Evolutionary conservation across 257 asterid species (phyloP).

Genomic region (Solanum stenotomum): DNA sequence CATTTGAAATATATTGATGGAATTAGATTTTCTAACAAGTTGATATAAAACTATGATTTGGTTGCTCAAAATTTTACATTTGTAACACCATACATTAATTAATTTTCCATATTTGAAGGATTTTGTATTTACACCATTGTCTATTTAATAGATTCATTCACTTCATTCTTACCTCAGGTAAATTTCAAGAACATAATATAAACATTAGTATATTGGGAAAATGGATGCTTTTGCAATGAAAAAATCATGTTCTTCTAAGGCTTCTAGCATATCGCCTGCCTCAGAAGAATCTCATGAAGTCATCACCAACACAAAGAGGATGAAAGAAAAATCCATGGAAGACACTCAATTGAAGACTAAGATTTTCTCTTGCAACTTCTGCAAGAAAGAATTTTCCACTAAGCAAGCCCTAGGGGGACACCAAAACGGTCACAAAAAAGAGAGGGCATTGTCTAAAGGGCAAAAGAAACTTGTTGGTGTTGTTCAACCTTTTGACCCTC

Average conservation of each 20-base stretch:
- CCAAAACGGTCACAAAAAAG: no score
- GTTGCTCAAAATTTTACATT: not conserved
- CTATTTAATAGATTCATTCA: not conserved
- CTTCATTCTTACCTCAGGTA: not conserved
- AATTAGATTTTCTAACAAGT: not conserved
- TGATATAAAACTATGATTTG: not conserved
- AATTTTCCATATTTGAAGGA: not conserved
- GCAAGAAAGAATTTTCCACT: not conserved
- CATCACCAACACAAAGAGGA: not conserved
- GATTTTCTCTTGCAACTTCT: not conserved
- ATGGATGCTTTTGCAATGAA: not conserved
- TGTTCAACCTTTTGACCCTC: no score
- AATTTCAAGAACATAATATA: not conserved
- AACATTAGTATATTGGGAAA: not conserved
- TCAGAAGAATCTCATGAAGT: constrained; percentile 15
- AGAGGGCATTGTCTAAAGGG: no score
- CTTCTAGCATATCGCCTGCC: constrained; percentile 25
- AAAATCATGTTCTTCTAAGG: constrained; percentile 28
- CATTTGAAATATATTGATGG: not conserved
- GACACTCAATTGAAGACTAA: not conserved
- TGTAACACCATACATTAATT: not conserved
- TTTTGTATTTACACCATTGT: not conserved
- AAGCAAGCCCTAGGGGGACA: not conserved
- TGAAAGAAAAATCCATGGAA: not conserved
- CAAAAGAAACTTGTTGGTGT: no score